Percentiles rank a stretch among this genome's conserved stretches.
Conservation (phyloP, 257 asterid species). For the Lycium barbarum region DNA sequence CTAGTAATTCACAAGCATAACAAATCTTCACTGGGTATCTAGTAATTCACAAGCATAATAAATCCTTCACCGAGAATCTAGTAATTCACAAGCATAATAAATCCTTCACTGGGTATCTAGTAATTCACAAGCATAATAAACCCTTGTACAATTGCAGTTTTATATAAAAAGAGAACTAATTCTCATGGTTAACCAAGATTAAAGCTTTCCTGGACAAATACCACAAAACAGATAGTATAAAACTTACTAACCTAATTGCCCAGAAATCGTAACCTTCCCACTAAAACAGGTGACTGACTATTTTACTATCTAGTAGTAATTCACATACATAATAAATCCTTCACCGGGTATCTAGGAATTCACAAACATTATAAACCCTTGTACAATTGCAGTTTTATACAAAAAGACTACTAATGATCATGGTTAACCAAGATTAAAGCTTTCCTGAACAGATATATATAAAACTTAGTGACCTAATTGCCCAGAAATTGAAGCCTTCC, state of each 20-base stretch:
- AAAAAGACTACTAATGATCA: not conserved
- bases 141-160: not conserved
- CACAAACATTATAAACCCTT: too few species aligned
- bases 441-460: not conserved
- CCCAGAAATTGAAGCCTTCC: slow-evolving; percentile 51
- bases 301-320: not conserved
- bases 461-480: not conserved
- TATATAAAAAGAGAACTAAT: slow-evolving; percentile 1
- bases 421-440: not conserved
- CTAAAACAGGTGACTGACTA: not conserved
- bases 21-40: too few species aligned
- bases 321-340: too few species aligned
- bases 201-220: not conserved
- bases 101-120: not conserved
- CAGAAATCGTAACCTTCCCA: not conserved
- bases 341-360: too few species aligned
- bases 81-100: not conserved
- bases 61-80: too few species aligned
- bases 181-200: not conserved
- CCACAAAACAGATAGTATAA: not conserved
- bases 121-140: not conserved
- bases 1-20: too few species aligned
- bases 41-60: too few species aligned
- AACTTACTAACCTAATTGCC: slow-evolving; percentile 22
- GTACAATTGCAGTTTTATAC: not conserved